Base-by-base conservation (phyloP, 352 stramenopile species). In the Plasmopara viticola region DNA sequence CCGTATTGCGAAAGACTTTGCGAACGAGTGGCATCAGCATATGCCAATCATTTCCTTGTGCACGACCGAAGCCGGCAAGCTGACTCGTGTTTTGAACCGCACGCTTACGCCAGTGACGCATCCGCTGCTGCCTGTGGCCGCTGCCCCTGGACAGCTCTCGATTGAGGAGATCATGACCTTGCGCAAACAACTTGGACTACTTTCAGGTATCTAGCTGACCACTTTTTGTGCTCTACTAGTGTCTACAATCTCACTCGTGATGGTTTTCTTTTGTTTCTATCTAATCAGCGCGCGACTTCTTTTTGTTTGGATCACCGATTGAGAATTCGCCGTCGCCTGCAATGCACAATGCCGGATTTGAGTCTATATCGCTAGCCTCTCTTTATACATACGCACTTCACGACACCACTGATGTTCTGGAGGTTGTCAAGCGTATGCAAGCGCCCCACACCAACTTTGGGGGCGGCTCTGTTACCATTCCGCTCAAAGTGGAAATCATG, bases 321-420 rank as follows among this genome's bases (percentile, higher is more conserved):
- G 73, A 83, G 20, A 92, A 97, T 53, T 98, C 91, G 25, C 94
- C 97, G 30, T 98, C 95, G 53, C 95, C 96, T 33, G 78, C 92
- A 48, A 98, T 99, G 90, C 97, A 99, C 68, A 98, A 97, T 40
- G 77, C 92, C 4, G 96, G 91, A 17, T 99, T 99, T 72, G 60
- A 68, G 15, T 80, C 77, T 4, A 73, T 81, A 10, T 72, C 68
- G 13, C 69, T 99, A 40, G 80, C 93, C 5, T 56, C 62, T n/a
- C 44, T 65, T 31, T 93, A 98, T 64, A 72, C 67, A 6, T 99
- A 99, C 68, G 74, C 69, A 4, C 71, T 97, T 8, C 74, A 79
- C 38, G 85, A 96, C 18, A 90, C 85, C 4, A 74, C 53, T 7
- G 66, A 67, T 29, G 66, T 72, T 14, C 9, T 56, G 17, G 68